Percentiles rank a stretch among this genome's conserved stretches.
phyloP scores from a whole-genome alignment of 2,329 filamentous ascomycete species.

The Alternaria sp. region DNA sequence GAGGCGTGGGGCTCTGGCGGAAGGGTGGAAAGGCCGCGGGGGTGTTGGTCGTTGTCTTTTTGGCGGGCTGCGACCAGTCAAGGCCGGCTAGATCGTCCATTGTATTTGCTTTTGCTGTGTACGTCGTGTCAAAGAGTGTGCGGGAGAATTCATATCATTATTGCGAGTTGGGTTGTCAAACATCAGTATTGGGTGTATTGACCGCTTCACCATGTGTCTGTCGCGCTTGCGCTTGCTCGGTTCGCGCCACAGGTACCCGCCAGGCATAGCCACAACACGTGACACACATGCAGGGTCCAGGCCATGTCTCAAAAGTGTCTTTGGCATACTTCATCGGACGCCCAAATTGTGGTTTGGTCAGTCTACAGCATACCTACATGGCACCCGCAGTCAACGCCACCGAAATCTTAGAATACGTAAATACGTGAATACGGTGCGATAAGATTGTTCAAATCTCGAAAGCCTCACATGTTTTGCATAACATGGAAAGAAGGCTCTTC shows the following conservation, averaged over 20 bases:
- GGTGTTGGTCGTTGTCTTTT: slow-evolving; percentile 37
- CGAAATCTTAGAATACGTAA: neutral
- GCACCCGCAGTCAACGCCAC: neutral
- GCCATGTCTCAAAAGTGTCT: neutral
- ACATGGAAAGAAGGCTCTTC: neutral
- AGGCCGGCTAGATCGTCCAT: slow-evolving; percentile 62
- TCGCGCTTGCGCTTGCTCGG: slow-evolving; percentile 20
- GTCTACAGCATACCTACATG: neutral
- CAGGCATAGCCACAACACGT: slow-evolving; percentile 19
- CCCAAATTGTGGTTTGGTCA: neutral
- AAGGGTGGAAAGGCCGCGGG: slow-evolving; percentile 45
- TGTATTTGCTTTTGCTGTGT: slow-evolving; percentile 40
- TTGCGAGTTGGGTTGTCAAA: slow-evolving; percentile 10
- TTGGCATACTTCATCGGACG: neutral
- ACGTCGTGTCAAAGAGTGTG: slow-evolving; percentile 12
- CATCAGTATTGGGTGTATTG: slow-evolving; percentile 6
- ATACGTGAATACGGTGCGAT: neutral
- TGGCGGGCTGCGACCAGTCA: slow-evolving; percentile 55
- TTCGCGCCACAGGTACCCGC: slow-evolving; percentile 16
- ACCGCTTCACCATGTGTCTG: slow-evolving; percentile 10
- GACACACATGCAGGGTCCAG: slow-evolving; percentile 17
- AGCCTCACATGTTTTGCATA: neutral
- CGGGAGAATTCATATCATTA: slow-evolving; percentile 34
- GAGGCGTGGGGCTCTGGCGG: slow-evolving; percentile 50
- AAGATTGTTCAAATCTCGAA: neutral